Conservation (phyloP, 768 basidiomycete genomes). For the Panus rudis region DNA sequence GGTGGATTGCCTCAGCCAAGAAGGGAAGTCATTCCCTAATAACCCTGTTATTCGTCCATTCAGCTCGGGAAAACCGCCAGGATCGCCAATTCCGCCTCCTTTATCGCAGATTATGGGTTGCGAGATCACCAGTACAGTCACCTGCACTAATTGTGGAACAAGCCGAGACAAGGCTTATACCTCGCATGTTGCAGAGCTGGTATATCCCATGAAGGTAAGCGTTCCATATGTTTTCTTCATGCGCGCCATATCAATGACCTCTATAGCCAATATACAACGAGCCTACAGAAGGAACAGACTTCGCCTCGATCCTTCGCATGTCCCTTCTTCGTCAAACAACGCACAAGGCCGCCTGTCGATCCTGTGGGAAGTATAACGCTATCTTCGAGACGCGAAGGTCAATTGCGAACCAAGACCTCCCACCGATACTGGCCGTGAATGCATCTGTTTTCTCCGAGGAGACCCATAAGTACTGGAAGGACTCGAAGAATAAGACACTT, state of each 20-base stretch:
- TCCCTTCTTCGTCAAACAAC: slow-evolving; percentile 78
- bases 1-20: slow-evolving; percentile 73
- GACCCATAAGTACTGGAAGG: slow-evolving; percentile 67
- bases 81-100: slow-evolving; percentile 49
- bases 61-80: slow-evolving; percentile 16
- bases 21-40: slow-evolving; percentile 57
- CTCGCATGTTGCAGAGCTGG: slow-evolving; percentile 78
- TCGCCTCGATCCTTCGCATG: slow-evolving; percentile 59
- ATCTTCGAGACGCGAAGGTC: slow-evolving; percentile 67
- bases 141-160: slow-evolving; percentile 69
- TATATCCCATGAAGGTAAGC: slow-evolving; percentile 77
- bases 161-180: slow-evolving; percentile 69
- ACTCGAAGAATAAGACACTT: slow-evolving; percentile 52
- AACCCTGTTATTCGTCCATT: slow-evolving; percentile 49
- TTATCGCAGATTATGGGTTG: slow-evolving; percentile 84
- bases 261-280: slow-evolving; percentile 31
- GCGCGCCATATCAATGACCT: not conserved
- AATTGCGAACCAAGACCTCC: slow-evolving; percentile 58
- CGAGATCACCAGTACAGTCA: slow-evolving; percentile 65
- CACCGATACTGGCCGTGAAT: slow-evolving; percentile 83
- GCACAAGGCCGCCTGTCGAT: slow-evolving; percentile 82
- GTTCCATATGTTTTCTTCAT: not conserved
- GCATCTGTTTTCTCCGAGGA: slow-evolving; percentile 77
- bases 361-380: slow-evolving; percentile 65
- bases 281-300: slow-evolving; percentile 37